These are phyloP conservation scores for Saccharomycopsis schoenii DNA, from an alignment of 805 yeast species.

Conservation along the genomic window DNA sequence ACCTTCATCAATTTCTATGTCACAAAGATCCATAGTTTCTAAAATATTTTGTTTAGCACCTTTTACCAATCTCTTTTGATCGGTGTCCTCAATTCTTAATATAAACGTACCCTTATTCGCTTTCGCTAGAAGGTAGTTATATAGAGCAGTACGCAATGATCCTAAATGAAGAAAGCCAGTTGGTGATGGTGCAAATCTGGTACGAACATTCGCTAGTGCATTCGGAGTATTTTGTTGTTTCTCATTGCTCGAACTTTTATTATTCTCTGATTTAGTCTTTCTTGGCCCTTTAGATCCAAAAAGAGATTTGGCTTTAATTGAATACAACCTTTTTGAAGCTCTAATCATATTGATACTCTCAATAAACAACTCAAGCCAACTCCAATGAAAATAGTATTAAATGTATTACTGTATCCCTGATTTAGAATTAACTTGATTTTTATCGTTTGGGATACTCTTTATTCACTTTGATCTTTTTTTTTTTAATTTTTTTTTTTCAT, in stretches of 20 bases:
- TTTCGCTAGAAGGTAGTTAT: slow-evolving; percentile 75
- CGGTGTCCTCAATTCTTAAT: slow-evolving; percentile 87
- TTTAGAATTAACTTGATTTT: background rate
- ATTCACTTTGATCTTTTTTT: too few relatives aligned
- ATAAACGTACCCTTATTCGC: slow-evolving; percentile 74
- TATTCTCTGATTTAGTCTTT: background rate
- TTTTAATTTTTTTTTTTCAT: too few relatives aligned
- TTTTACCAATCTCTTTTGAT: slow-evolving; percentile 61
- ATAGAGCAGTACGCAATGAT: slow-evolving; percentile 84
- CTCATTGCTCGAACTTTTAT: background rate
- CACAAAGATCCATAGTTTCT: slow-evolving; percentile 69
- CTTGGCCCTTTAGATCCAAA: background rate
- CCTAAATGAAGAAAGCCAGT: slow-evolving; percentile 95
- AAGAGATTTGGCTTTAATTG: background rate
- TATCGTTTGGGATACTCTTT: too few relatives aligned
- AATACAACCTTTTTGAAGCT: background rate
- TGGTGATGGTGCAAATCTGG: slow-evolving; percentile 97
- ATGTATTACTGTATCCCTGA: background rate
- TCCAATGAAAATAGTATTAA: background rate
- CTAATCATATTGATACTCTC: background rate
- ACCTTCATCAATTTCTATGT: slow-evolving; percentile 71
- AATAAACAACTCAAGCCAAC: background rate
- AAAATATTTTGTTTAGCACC: slow-evolving; percentile 82
- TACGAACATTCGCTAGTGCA: slow-evolving; percentile 28
- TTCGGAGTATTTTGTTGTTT: background rate